These are phyloP conservation scores for Syzygium grande DNA, from an alignment of 345 rosid species.

Conservation along the genomic window DNA sequence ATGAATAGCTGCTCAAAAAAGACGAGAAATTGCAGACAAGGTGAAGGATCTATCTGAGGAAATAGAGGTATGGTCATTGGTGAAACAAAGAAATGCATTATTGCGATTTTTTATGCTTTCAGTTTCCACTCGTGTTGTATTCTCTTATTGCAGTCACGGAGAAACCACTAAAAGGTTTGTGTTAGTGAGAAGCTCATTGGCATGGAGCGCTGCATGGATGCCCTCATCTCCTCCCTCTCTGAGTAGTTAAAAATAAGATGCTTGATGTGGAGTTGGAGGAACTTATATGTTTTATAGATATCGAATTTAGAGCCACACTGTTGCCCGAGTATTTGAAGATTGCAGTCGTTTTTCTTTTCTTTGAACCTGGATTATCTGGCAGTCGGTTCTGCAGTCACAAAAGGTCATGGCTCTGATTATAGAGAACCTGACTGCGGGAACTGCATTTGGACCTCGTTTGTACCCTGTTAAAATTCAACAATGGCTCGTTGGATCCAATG, in stretches of 20 bases:
- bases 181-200: background rate
- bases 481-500: background rate
- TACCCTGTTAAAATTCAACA: background rate
- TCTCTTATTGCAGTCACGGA: background rate
- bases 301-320: background rate
- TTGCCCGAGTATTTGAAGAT: background rate
- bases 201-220: background rate
- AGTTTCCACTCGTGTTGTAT: background rate
- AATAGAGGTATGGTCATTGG: slow-evolving; percentile 4
- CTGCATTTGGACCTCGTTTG: background rate
- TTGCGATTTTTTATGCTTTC: background rate
- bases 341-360: background rate
- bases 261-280: background rate
- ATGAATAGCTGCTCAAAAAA: slow-evolving; percentile 7
- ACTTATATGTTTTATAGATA: background rate
- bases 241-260: background rate
- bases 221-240: background rate
- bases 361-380: background rate
- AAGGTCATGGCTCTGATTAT: background rate
- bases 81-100: background rate
- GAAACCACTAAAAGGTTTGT: background rate
- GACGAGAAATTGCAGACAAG: slow-evolving; percentile 8
- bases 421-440: background rate
- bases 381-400: background rate
- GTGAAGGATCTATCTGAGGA: slow-evolving; percentile 12